Base-by-base conservation (phyloP, 2,329 filamentous ascomycete species). In the Grosmannia huntii region DNA sequence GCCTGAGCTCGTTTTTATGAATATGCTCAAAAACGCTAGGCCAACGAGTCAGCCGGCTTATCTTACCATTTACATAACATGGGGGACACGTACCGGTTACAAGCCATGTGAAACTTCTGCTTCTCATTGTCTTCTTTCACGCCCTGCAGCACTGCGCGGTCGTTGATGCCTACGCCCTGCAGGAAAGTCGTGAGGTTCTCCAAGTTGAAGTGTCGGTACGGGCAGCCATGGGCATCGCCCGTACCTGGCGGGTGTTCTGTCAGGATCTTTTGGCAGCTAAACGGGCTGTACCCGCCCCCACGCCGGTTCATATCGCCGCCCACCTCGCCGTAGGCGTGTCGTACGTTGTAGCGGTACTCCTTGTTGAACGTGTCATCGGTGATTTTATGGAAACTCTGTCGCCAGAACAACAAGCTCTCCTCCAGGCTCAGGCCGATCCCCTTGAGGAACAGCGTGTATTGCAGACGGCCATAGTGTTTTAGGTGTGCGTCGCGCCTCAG, bases 281-380 rank as follows among this genome's bases (percentile, higher is more conserved):
- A 95, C 0, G 94, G 90, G 54, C 87, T 88, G 70, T 96, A 96
- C 23, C 92, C 92, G 57, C 87, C 82, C 49, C 90, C 87, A 57
- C 92, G 83, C 36, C 92, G 82, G 68, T 95, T 96, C 23, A 84
- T 79, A 71, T 97, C 92, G 59, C 92, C 92, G 57, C 94, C 94
- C 0, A 97, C 94, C 66, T 97, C 92, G 64, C 94, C 94, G 70
- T 97, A 99, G 0, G 79, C 72, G 77, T 99, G 92, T n/a, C 91
- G 87, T 59, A 97, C 83, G 69, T 99, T 97, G 79, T 99, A 99
- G 51, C 88, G 82, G 74, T 99, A 97, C 69, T 96, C 90, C 68
- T 96, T 97, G 73, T 95, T 95, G 79, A 97, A 99, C 41, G 86
- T 86, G 66, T 97, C 92, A 67, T 97, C 94, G 0, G 89, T 91